These are phyloP conservation scores for Peronospora destructor DNA, from an alignment of 352 stramenopile genomes.

Conservation along the genomic window DNA sequence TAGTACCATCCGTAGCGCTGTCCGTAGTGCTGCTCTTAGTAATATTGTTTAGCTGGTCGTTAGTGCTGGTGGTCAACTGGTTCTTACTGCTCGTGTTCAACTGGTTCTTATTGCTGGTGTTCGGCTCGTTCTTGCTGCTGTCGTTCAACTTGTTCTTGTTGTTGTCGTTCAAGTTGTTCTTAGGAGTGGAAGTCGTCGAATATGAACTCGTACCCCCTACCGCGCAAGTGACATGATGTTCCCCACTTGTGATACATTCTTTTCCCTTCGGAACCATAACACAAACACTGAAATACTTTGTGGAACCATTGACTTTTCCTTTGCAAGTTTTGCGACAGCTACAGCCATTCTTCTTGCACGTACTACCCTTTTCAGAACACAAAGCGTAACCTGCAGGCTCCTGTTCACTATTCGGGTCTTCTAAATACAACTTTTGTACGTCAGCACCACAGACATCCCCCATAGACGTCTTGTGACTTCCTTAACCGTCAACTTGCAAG, in stretches of 20 bases:
- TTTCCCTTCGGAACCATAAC: slow-evolving; percentile 18
- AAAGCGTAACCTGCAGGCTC: slow-evolving; percentile 23
- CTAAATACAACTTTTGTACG: slow-evolving; percentile 27
- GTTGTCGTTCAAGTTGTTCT: slow-evolving; percentile 2
- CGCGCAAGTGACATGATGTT: slow-evolving; percentile 25
- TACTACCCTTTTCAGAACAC: slow-evolving; percentile 28
- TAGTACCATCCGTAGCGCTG: no score
- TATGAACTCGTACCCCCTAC: slow-evolving; percentile 5
- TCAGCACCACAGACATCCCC: slow-evolving; percentile 22
- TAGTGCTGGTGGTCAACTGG: no score
- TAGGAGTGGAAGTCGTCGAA: background rate
- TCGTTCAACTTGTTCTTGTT: slow-evolving; percentile 6
- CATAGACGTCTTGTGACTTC: slow-evolving; percentile 5
- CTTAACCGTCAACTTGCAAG: slow-evolving; percentile 16
- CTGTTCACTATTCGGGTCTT: slow-evolving; percentile 26
- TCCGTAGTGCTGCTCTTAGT: no score
- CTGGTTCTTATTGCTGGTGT: no score
- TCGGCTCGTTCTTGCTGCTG: background rate
- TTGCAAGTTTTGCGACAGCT: slow-evolving; percentile 21
- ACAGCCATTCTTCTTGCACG: slow-evolving; percentile 31
- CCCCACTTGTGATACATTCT: slow-evolving; percentile 21
- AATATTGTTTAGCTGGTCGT: no score
- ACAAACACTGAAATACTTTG: slow-evolving; percentile 29
- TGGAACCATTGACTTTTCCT: slow-evolving; percentile 14
- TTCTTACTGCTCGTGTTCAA: no score